Evolutionary conservation across 192 early-diverging fungal species (phyloP), one percentile per base, ranked within the genome.

Genomic region (Coemansia asiatica): DNA sequence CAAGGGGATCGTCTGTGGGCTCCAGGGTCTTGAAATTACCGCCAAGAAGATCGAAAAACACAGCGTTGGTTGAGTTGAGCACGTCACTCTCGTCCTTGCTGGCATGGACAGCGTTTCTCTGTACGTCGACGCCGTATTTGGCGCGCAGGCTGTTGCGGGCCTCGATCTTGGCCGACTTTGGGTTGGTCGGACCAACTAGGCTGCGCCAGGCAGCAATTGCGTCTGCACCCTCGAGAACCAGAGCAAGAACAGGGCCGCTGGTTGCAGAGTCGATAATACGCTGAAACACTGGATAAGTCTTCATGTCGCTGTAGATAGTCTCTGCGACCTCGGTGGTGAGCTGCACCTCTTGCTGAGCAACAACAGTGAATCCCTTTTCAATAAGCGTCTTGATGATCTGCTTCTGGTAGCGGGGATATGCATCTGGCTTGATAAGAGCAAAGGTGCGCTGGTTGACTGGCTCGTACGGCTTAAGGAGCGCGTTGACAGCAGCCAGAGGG

Each of bases 31-130:
- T 59, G 61, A 72, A 79, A 0, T 63, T 36, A 54, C 76, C 76
- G 4, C 40, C 54, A 10, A 79, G 63, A 35, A 73, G 64, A 4
- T 60, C 67, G 33, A 72, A 79, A 33, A 79, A 79, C 23, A 79
- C 70, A 8, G 70, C 59, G 18, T 72, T 66, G n/a, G 69, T 72
- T 12, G 70, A 72, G 27, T 27, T 60, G 13, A 46, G 38, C 1
- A 51, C 76, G 31, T 72, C 76, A 7, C n/a, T 22, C 25, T 47
- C 0, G 54, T 79, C 76, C 58, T 79, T 79, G 55, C 83, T 85
- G 4, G 81, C 86, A 66, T 87, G 86, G 12, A 86, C 75, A 0
- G 85, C 85, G 61, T 87, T 87, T 66, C 62, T 73, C 66, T 84
- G 82, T 48, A 77, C 83, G 28, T 68, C 68, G 8, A 68, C 61